Evolutionary conservation across 306 rosid genomes (phyloP).

Genomic region (Benincasa hispida): DNA sequence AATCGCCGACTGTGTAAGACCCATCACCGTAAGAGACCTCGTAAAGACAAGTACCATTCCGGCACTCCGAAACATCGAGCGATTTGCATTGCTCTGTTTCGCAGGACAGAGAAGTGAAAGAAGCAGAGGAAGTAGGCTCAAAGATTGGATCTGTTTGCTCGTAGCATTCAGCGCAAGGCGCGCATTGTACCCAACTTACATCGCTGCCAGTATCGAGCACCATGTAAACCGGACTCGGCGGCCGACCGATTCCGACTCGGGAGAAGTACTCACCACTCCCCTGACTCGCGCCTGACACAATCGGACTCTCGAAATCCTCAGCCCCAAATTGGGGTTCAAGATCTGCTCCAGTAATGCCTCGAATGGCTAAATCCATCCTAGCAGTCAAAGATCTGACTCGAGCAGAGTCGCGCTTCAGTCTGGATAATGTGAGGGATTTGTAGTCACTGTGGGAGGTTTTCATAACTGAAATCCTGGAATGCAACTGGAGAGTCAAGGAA

Average conservation of each 20-base stretch:
- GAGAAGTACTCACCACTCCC: conserved; percentile 97
- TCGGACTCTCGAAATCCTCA: conserved; percentile 31
- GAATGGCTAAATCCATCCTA: conserved; percentile 32
- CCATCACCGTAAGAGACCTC: conserved; percentile 93
- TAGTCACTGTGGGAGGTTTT: conserved; percentile 26
- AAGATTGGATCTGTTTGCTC: conserved; percentile 79
- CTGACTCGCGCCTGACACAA: conserved; percentile 73
- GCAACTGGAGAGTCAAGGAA: conserved; percentile 25
- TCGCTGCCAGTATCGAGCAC: conserved; percentile 96
- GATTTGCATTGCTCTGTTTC: conserved; percentile 41
- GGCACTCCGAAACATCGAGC: conserved; percentile 65
- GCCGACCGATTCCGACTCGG: conserved; percentile 71
- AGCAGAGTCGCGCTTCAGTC: conserved; percentile 71
- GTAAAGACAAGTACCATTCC: conserved; percentile 65
- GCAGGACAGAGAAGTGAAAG: conserved; percentile 48
- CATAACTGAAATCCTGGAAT: conserved; percentile 41
- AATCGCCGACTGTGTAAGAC: conserved; percentile 78
- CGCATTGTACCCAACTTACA: conserved; percentile 89
- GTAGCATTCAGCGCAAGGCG: conserved; percentile 84
- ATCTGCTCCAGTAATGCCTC: conserved; percentile 26
- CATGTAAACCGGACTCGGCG: conserved; percentile 50
- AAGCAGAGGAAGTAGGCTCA: conserved; percentile 45
- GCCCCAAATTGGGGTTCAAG: conserved; percentile 24
- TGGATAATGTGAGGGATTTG: conserved; percentile 34
- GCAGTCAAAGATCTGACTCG: conserved; percentile 48